Percentiles rank a stretch among this genome's conserved stretches.
phyloP scores from a whole-genome alignment of 805 yeast genomes.

The Komagataella kurtzmanii region DNA sequence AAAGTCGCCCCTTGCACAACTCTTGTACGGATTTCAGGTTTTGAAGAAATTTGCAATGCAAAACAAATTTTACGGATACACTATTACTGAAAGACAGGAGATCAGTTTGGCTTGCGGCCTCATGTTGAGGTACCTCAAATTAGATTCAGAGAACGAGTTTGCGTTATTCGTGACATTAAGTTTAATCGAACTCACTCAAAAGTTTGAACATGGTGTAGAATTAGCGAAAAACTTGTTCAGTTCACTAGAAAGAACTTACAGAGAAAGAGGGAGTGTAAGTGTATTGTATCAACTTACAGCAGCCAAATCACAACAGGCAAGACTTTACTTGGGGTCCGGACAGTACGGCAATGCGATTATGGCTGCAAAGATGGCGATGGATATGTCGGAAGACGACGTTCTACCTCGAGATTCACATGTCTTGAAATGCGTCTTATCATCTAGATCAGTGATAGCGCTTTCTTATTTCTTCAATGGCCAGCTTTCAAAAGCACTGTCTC shows the following conservation, averaged over 20 bases:
- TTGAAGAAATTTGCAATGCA: slow-evolving; percentile 19
- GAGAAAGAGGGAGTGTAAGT: slow-evolving; percentile 32
- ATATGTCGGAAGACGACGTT: slow-evolving; percentile 23
- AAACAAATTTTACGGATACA: neutral
- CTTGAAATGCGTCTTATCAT: slow-evolving; percentile 32
- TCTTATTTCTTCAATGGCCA: slow-evolving; percentile 49
- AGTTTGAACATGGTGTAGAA: slow-evolving; percentile 38
- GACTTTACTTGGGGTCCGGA: slow-evolving; percentile 51
- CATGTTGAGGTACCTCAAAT: slow-evolving; percentile 50
- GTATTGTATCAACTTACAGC: slow-evolving; percentile 37
- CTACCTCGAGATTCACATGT: slow-evolving; percentile 3
- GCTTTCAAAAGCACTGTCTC: slow-evolving; percentile 52
- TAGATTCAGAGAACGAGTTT: slow-evolving; percentile 39
- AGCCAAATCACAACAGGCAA: slow-evolving; percentile 57
- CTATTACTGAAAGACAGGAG: slow-evolving; percentile 45
- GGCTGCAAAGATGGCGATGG: slow-evolving; percentile 40
- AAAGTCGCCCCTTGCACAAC: slow-evolving; percentile 49
- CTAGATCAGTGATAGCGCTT: slow-evolving; percentile 61
- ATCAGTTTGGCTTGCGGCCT: slow-evolving; percentile 54
- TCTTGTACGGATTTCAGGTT: slow-evolving; percentile 55
- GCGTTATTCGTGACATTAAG: slow-evolving; percentile 45
- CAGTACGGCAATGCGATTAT: slow-evolving; percentile 48
- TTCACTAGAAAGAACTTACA: slow-evolving; percentile 38
- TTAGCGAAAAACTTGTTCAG: slow-evolving; percentile 32
- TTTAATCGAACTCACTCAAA: slow-evolving; percentile 58